A percentile compares a stretch with the other conserved stretches of the same genome.
These are phyloP conservation scores for Casuarina cunninghamiana DNA, from an alignment of 306 rosid species.

Conservation along the genomic window DNA sequence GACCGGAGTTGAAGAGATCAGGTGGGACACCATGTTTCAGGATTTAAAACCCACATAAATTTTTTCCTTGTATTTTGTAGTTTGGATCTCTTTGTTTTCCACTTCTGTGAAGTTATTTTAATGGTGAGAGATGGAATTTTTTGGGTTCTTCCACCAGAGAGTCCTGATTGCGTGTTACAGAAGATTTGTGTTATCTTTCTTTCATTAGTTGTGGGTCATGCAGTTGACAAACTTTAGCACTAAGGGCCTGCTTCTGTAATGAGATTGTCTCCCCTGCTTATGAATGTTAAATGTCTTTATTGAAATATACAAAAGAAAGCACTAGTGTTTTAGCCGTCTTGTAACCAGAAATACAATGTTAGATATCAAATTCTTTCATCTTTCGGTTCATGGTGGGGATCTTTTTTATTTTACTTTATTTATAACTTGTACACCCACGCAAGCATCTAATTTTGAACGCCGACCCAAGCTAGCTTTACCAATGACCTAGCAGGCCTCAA, in stretches of 20 bases:
- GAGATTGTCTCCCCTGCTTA: slow-evolving; percentile 33
- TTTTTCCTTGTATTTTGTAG: background rate
- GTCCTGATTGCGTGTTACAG: slow-evolving; percentile 23
- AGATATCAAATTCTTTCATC: background rate
- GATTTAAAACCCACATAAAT: slow-evolving; percentile 81
- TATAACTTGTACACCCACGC: background rate
- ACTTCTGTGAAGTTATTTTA: slow-evolving; percentile 14
- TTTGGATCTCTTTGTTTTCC: background rate
- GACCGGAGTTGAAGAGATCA: slow-evolving; percentile 74
- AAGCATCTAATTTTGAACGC: too few relatives aligned
- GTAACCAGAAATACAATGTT: background rate
- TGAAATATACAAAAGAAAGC: slow-evolving; percentile 10
- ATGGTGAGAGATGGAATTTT: slow-evolving; percentile 76
- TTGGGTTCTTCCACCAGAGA: slow-evolving; percentile 64
- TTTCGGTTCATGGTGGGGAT: background rate
- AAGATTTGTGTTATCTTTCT: slow-evolving; percentile 4
- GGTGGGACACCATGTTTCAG: slow-evolving; percentile 91
- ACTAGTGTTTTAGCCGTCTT: background rate
- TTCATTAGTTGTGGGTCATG: slow-evolving; percentile 52
- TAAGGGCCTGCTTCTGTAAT: slow-evolving; percentile 39
- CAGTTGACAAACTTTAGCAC: slow-evolving; percentile 47
- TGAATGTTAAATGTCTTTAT: slow-evolving; percentile 12
- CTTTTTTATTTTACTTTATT: background rate
- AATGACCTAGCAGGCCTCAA: too few relatives aligned
- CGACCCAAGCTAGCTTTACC: too few relatives aligned